Evolutionary conservation across 306 rosid genomes (phyloP), one percentile per base, ranked within the genome.

Genomic region (Ammopiptanthus mongolicus): DNA sequence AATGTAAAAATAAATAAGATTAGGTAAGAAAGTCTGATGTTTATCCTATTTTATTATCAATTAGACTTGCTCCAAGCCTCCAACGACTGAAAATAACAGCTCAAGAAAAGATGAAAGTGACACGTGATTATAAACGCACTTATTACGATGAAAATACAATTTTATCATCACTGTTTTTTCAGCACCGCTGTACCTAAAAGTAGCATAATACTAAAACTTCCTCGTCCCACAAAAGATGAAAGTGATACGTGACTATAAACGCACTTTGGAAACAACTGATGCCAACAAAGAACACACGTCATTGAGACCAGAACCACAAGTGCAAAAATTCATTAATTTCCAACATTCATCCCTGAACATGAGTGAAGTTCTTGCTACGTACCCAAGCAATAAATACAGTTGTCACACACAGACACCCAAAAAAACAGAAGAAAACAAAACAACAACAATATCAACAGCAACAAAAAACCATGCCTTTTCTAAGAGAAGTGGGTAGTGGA

Each of bases 271-370:
- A 83, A 62, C 34, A 34, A 15, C 55, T 46, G 22, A 46, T 42
- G 53, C 78, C 75, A 37, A 46, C 80, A 73, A 78, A 48, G 52
- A 62, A 73, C 62, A 70, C 75, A 56, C 18, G 47, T 53, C 57
- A 64, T 28, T 53, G 13, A 42, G 58, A 46, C 41, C 70, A 78
- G 48, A 78, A 60, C 47, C 68, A 64, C 42, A 3, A 23, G 19
- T 18, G n/a, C 46, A 64, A n/a, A 55, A 64, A 66, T 65, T 47
- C 44, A 64, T 31, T 59, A 25, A 15, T 53, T 73, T 62, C 80
- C 63, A 71, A 57, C 34, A n/a, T 65, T 58, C 77, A 59, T 61
- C 77, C 52, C 80, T 59, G 61, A 23, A 51, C 11, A 61, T 71
- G 15, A 34, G 61, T 42, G 65, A 65, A 55, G 17, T 57, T 62